Base-by-base conservation (phyloP, 768 basidiomycete genomes). In the Lactifluus hygrophoroides region DNA sequence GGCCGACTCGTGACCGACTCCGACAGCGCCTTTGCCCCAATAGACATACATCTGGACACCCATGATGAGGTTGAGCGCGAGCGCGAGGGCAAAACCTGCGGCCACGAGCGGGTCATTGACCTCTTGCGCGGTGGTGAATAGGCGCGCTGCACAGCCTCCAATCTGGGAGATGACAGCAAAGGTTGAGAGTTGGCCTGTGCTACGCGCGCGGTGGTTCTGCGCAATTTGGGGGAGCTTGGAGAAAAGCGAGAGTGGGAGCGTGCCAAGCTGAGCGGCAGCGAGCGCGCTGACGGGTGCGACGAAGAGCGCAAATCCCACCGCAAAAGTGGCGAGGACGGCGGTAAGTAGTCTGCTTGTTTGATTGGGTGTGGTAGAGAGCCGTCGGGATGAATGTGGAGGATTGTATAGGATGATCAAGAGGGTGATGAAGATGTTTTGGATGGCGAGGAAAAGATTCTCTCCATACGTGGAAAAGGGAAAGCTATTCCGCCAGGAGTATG, bases 391-490 rank as follows among this genome's bases (percentile, higher is more conserved):
- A 17, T 65, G 65, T 11, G 71, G 65, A 8, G 81, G 77, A 14
- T 79, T 66, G 67, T 88, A 86, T 70, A 75, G 74, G 50, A 94
- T 78, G 71, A 95, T 95, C 65, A 94, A 83, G 67, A 93, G 77
- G 16, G 91, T 92, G 69, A 97, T 92, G 73, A 89, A 60, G 65
- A 86, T 76, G 75, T 95, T 93, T 72, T 95, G 93, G 58, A 93
- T 67, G 30, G 90, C 85, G 49, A 98, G 80, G 82, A 97, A 97
- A 56, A 94, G 70, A 76, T 95, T 97, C 72, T 99, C 96, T 67
- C 96, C 96, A 60, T 97, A 99, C 0, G 96, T 97, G 19, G 90
- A 92, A 77, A 97, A 96, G 0, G 96, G 93, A 72, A 94, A 97
- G 23, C 76, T 71, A 67, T 91, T 87, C 23, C 92, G 79, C 66